Base-by-base conservation (phyloP, 2,329 filamentous ascomycete genomes). In the Berkeleyomyces basicola region DNA sequence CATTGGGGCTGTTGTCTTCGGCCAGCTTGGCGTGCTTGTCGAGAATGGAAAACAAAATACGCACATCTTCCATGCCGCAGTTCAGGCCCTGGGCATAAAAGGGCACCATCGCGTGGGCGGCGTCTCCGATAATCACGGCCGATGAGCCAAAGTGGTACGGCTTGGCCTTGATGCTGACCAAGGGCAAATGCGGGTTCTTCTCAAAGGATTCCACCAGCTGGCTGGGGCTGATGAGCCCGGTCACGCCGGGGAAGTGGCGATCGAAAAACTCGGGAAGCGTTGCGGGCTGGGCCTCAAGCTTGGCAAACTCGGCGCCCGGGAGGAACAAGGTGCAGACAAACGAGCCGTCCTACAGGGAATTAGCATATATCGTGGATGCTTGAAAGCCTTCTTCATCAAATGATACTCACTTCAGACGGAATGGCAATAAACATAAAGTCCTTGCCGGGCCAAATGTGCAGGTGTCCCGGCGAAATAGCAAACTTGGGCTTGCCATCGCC, bases 11-110 rank as follows among this genome's bases (percentile, higher is more conserved):
- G 61, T 78, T 79, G 61, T 73, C 73, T 53, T 80, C 76, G 23
- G 73, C 69, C 5, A 74, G 68, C 43, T 72, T 72, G 1, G 78
- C 75, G 67, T 90, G 78, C 67, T 82, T 81, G 73, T 96, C 91
- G 1, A 97, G 78, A 51, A 87, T 79, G 0, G 85, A 82, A 73
- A 96, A 99, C 0, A 99, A 81, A 4, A 95, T 84, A 6, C 87
- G 84, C 10, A 99, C 90, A 69, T 96, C 92, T 75, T 99, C 93
- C 49, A 99, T 82, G 0, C 93, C 93, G 0, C 93, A 88, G 70
- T 99, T 99, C 85, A 99, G 95, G 44, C 93, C 93, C 72, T 99
- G 93, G 0, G 93, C 93, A 72, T 97, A 99, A 74, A 99, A 99
- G 0, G 93, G 93, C 0, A 99, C 90, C 85, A 99, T 96, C 63